Percentiles rank a stretch among this genome's conserved stretches.
Evolutionary conservation across 257 asterid species (phyloP).

Genomic region (Ilex asprella): DNA sequence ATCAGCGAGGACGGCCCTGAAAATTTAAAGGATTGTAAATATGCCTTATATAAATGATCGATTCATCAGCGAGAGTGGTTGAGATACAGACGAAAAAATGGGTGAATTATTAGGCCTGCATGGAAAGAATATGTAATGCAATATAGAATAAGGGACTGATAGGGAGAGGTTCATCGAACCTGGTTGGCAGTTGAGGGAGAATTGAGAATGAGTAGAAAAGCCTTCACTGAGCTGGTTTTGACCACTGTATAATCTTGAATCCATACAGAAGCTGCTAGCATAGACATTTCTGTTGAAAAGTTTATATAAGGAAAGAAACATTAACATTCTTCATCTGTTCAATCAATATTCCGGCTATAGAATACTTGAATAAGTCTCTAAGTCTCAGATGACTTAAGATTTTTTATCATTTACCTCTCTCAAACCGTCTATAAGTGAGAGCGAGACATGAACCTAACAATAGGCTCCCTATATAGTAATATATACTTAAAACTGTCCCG

Average conservation of each 20-base stretch:
- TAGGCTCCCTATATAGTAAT: too few species aligned
- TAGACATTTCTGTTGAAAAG: conserved; percentile 15
- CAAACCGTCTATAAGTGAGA: too few species aligned
- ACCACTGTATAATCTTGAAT: conserved; percentile 15
- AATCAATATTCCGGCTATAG: neutral
- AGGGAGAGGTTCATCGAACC: conserved; percentile 14
- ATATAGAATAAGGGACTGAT: neutral
- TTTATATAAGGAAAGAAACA: neutral
- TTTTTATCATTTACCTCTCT: too few species aligned
- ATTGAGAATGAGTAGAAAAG: conserved; percentile 3
- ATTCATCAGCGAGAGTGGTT: neutral
- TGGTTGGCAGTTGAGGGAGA: conserved; percentile 8
- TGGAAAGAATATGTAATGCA: neutral
- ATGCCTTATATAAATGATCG: neutral
- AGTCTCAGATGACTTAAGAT: too few species aligned
- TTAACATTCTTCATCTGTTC: neutral
- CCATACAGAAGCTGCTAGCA: conserved; percentile 18
- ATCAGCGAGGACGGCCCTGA: conserved; percentile 19
- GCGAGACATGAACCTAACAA: too few species aligned
- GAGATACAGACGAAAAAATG: neutral
- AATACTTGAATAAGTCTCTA: too few species aligned
- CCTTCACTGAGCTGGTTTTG: conserved; percentile 10
- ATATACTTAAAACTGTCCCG: too few species aligned
- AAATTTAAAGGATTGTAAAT: neutral
- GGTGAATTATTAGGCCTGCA: neutral